phyloP scores from a whole-genome alignment of 345 rosid genomes.

The Brassica nigra region DNA sequence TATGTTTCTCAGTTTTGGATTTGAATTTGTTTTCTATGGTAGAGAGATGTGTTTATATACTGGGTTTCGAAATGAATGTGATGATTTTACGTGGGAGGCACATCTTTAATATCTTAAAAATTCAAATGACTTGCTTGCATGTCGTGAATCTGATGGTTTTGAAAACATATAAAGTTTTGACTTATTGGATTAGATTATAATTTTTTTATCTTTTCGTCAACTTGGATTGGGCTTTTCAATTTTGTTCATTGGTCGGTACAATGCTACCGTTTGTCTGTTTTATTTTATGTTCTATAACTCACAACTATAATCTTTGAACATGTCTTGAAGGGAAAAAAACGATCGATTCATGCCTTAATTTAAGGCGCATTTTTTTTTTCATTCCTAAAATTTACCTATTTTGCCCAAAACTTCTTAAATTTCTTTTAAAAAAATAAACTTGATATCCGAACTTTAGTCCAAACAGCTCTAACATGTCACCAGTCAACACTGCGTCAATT shows the following conservation, averaged over 20 bases:
- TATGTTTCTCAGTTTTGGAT: background rate
- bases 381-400: no score
- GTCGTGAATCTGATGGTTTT: conserved; percentile 20
- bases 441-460: no score
- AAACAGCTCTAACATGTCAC: no score
- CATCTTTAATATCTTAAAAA: conserved; percentile 13
- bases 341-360: no score
- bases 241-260: conserved; percentile 18
- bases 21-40: conserved; percentile 29
- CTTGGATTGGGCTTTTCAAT: background rate
- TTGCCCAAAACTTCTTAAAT: no score
- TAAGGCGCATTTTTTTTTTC: no score
- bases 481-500: no score
- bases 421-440: no score
- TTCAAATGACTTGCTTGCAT: conserved; percentile 40
- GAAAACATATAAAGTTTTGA: background rate
- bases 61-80: conserved; percentile 16
- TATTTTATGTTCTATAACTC: background rate
- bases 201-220: no score
- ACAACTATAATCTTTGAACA: no score
- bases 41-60: conserved; percentile 33
- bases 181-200: no score
- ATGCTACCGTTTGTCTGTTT: background rate
- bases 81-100: conserved; percentile 41
- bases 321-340: no score